Evolutionary conservation across 2,329 filamentous ascomycete genomes (phyloP).

Genomic region (Trichothecium roseum): DNA sequence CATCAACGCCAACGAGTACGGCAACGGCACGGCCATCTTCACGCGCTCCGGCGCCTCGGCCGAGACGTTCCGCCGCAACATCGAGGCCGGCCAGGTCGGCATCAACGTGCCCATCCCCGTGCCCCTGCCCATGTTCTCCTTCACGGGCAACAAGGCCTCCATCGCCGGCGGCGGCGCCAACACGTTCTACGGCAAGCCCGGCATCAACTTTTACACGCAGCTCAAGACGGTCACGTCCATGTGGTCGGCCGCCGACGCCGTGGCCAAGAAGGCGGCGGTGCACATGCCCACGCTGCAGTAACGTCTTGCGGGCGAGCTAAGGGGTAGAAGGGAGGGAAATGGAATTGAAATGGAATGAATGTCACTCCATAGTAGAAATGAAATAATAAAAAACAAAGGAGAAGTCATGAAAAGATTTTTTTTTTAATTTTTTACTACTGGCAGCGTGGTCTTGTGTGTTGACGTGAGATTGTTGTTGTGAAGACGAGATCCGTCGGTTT

Average conservation of each 20-base stretch:
- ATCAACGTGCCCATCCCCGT: conserved; percentile 77
- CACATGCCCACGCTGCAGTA: conserved; percentile 62
- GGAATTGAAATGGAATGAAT: background rate
- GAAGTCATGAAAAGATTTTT: too few species aligned
- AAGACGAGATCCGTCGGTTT: too few species aligned
- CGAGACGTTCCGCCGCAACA: conserved; percentile 66
- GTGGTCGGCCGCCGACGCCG: conserved; percentile 79
- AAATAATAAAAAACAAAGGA: background rate
- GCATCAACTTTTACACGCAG: conserved; percentile 92
- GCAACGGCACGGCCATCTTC: conserved; percentile 80
- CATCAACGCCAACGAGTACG: conserved; percentile 80
- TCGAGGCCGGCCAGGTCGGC: conserved; percentile 77
- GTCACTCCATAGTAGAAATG: background rate
- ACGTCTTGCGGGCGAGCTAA: too few species aligned
- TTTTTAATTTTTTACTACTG: too few species aligned
- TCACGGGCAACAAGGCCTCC: conserved; percentile 77
- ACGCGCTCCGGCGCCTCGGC: conserved; percentile 69
- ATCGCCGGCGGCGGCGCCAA: conserved; percentile 84
- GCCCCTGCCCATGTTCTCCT: conserved; percentile 61
- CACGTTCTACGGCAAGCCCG: conserved; percentile 92
- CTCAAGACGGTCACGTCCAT: conserved; percentile 93
- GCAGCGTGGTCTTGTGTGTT: too few species aligned
- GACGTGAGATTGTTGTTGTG: too few species aligned
- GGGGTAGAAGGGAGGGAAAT: background rate
- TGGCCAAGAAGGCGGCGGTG: conserved; percentile 74